Evolutionary conservation across 257 asterid species (phyloP), one percentile per base, ranked within the genome.

Genomic region (Linderniella brevidens): DNA sequence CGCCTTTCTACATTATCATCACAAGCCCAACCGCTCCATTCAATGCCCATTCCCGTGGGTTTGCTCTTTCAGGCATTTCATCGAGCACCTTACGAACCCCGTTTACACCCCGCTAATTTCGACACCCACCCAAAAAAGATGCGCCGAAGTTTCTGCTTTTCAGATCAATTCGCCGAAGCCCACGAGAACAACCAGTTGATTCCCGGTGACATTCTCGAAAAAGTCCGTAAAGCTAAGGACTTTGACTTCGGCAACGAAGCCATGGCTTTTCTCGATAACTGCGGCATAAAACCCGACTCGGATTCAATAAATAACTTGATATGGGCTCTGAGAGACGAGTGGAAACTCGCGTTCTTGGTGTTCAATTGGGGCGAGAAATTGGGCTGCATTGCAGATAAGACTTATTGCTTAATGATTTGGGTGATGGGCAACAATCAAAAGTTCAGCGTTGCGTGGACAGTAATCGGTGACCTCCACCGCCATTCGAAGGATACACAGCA

Each of bases 381-480:
- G 90, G 75, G 57, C 43, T 76, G 87, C 17, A 46, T 69, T 42
- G 65, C 7, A 0, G 80, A 80, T 50, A 78, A 62, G 60, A 70
- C 62, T 20, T 62, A 90, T 85, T 71, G 82, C 66, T 70, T 80
- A 80, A 71, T 80, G 77, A 67, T 79, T 57, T 84, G 95, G 98
- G 55, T 88, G 17, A 57, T 88, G 71, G 95, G 94, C 20, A 80
- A 80, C 53, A 90, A 78, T 57, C 54, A 51, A 35, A 88, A 84
- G 72, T 88, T 84, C 71, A 68, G 90, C 50, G 81, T 84, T 59
- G 95, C 94, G 42, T 88, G 95, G 98, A 68, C 93, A 50, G 54
- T 88, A 37, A 70, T 84, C 61, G 75, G 68, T 16, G 92, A 73
- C 57, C 72, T 78, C 47, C 58, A 62, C 54, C 68, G 55, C 19